These are phyloP conservation scores for Xylariales sp. DNA, from an alignment of 2,329 filamentous ascomycete genomes.

Conservation along the genomic window DNA sequence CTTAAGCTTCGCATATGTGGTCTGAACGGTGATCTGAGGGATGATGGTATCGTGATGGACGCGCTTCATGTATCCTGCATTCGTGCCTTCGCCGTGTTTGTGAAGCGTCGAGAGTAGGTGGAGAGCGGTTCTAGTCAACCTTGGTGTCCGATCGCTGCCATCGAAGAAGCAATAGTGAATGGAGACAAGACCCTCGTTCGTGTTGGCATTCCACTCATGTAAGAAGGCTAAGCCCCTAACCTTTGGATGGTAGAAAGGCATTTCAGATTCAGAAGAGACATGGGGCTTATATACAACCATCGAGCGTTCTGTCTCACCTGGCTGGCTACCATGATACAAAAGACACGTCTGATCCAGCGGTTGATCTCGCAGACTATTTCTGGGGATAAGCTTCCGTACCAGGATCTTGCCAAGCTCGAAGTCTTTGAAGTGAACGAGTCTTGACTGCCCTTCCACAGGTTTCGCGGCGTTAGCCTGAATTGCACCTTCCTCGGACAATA, in stretches of 20 bases:
- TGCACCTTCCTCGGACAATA: conserved; percentile 52
- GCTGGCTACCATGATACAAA: conserved; percentile 47
- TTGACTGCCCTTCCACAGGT: conserved; percentile 22
- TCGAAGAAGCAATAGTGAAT: conserved; percentile 56
- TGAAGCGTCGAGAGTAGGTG: conserved; percentile 64
- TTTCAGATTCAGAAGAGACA: conserved; percentile 49
- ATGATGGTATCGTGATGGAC: conserved; percentile 80
- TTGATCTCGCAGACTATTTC: conserved; percentile 72
- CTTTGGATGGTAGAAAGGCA: conserved; percentile 86
- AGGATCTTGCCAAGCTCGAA: conserved; percentile 57
- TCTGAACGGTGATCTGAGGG: conserved; percentile 71
- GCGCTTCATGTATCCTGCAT: conserved; percentile 69
- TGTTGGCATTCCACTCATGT: conserved; percentile 55
- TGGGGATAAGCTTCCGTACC: conserved; percentile 72
- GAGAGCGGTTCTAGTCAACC: conserved; percentile 62
- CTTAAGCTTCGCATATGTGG: conserved; percentile 79
- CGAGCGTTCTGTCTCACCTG: conserved; percentile 32
- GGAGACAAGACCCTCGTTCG: conserved; percentile 46
- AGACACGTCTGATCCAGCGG: conserved; percentile 79
- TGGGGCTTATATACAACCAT: conserved; percentile 79
- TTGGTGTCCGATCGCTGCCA: conserved; percentile 28
- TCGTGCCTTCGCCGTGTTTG: conserved; percentile 66
- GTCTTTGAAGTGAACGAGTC: conserved; percentile 40
- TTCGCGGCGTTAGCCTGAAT: conserved; percentile 21
- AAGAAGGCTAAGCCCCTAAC: conserved; percentile 71